Percentiles rank a stretch among this genome's conserved stretches.
Evolutionary conservation across 768 basidiomycete genomes (phyloP).

Genomic region (Thelephora ganbajun): DNA sequence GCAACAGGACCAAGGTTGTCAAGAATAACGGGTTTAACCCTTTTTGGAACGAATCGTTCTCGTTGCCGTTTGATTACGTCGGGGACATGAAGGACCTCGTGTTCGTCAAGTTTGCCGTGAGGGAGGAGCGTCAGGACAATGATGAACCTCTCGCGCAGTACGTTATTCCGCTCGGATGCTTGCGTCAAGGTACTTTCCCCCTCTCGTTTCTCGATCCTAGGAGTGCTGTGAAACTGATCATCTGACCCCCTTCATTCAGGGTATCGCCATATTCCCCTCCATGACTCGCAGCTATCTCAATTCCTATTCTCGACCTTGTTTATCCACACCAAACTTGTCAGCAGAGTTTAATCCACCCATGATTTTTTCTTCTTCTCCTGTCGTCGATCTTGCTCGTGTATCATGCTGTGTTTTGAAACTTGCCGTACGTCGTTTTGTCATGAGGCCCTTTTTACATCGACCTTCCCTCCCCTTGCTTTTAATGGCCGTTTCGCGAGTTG

Average conservation of each 20-base stretch:
- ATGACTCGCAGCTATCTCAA: constrained; percentile 78
- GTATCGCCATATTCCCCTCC: constrained; percentile 80
- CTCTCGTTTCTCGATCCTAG: background rate
- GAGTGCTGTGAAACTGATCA: background rate
- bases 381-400: background rate
- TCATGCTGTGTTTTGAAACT: background rate
- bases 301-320: constrained; percentile 92
- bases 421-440: background rate
- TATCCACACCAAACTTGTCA: constrained; percentile 42
- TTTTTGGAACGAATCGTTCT: constrained; percentile 60
- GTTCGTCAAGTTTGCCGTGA: constrained; percentile 70
- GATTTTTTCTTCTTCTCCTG: background rate
- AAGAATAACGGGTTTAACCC: constrained; percentile 92
- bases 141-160: constrained; percentile 61
- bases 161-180: constrained; percentile 55
- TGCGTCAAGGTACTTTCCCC: constrained; percentile 48
- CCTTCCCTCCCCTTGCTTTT: too few relatives aligned
- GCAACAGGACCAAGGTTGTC: constrained; percentile 44
- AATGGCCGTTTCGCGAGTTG: too few relatives aligned
- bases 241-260: constrained; percentile 29
- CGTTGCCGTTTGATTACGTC: constrained; percentile 63
- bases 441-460: background rate
- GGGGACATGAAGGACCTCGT: constrained; percentile 71
- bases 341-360: too few relatives aligned
- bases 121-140: constrained; percentile 47